Evolutionary conservation across 768 basidiomycete species (phyloP).

Genomic region (Baorangia bicolor): DNA sequence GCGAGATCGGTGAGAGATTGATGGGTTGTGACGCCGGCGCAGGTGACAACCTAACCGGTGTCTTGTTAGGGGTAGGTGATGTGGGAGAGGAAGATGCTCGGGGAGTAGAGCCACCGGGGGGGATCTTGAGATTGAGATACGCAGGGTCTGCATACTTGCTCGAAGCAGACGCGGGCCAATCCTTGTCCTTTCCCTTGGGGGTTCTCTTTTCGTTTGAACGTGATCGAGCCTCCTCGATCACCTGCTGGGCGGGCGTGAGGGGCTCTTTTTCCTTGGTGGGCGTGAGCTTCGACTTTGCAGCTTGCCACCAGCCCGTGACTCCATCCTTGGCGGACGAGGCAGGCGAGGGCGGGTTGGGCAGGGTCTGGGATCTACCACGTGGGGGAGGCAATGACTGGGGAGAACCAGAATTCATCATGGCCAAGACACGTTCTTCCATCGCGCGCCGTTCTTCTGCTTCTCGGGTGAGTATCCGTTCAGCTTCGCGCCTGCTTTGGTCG

Average conservation of each 20-base stretch:
- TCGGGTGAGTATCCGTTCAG: conserved; percentile 68
- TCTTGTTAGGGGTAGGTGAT: conserved; percentile 56
- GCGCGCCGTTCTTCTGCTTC: conserved; percentile 69
- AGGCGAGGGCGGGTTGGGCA: conserved; percentile 60
- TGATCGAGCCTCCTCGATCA: conserved; percentile 71
- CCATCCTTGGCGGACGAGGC: conserved; percentile 63
- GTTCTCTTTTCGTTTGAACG: conserved; percentile 55
- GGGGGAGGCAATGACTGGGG: conserved; percentile 51
- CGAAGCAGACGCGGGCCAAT: conserved; percentile 55
- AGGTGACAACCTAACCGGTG: conserved; percentile 31
- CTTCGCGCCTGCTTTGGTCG: conserved; percentile 71
- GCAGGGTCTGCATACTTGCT: conserved; percentile 59
- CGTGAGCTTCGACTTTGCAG: conserved; percentile 72
- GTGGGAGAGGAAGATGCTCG: conserved; percentile 51
- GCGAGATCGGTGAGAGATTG: conserved; percentile 64
- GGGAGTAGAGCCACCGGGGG: conserved; percentile 46
- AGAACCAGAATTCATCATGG: conserved; percentile 58
- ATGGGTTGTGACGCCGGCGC: conserved; percentile 42
- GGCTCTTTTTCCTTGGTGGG: conserved; percentile 72
- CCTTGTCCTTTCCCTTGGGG: conserved; percentile 44
- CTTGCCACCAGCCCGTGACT: conserved; percentile 63
- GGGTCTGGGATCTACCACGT: conserved; percentile 57
- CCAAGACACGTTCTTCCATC: conserved; percentile 72
- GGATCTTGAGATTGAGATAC: conserved; percentile 54
- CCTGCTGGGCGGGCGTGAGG: conserved; percentile 83